Evolutionary conservation across 108 stramenopile genomes (phyloP), one percentile per base, ranked within the genome.

Genomic region (Aurantiochytrium sp.): DNA sequence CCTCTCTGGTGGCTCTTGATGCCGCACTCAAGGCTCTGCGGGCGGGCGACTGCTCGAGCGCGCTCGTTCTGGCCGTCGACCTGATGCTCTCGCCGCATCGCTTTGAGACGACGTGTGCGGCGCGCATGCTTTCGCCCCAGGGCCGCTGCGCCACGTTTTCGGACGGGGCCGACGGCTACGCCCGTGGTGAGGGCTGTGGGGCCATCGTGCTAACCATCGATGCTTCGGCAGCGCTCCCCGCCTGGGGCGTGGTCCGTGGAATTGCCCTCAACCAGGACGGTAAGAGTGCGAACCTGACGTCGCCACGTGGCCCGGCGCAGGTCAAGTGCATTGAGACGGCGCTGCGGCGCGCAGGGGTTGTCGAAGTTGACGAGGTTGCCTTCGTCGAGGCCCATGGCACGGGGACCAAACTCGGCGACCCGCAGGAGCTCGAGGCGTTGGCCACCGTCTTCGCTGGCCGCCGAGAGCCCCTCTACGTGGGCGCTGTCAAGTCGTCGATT

Each of bases 401-500:
- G 37, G 87, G 87, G 39, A 87, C 87, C 27, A 37, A 31, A 32
- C 68, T 87, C 8, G 87, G 87, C 53, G 87, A 87, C 24, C 87
- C 87, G 15, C 54, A 54, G 12, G 87, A 87, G 87, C 22, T 81
- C 52, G 87, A 81, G 34, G 86, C 89, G 5, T 45, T 89, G 45
- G 27, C 53, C 4, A 4, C 59, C 30, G 85, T 85, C 53, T 54
- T 85, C 54, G 12, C 50, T 30, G 17, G 8, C 1, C 48, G 52
- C 4, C 12, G 21, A 4, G 17, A 34, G 22, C 69, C 87, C 19
- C 37, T 90, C 12, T 5, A 12, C 4, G 24, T 87, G 4, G 87
- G 87, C 6, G 42, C 89, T 4, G 86, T 90, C 27, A 90, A 90
- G 34, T 68, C 59, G 4, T 87, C 69, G 54, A 87, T 90, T 1